These are phyloP conservation scores for Chlamydomonas reinhardtii DNA, from an alignment of 163 green algal species.

Conservation along the genomic window DNA sequence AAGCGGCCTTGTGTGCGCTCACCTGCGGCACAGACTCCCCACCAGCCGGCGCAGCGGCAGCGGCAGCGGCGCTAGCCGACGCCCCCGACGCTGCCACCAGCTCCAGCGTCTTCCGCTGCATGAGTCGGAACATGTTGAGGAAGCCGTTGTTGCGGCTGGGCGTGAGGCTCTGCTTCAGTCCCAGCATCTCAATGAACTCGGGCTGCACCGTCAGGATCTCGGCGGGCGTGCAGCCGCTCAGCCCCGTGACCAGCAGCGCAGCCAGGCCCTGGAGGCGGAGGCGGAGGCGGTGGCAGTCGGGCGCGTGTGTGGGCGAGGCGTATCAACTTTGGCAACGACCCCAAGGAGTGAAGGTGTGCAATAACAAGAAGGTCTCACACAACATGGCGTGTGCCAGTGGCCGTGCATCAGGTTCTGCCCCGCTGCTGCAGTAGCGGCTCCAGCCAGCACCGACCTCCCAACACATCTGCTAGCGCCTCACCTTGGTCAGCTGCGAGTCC, in stretches of 20 bases:
- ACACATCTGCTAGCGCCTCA: not conserved
- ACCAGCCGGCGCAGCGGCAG: not conserved
- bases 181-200: conserved; percentile 93
- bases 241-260: conserved; percentile 93
- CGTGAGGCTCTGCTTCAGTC: conserved; percentile 96
- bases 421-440: too few species aligned
- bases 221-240: conserved; percentile 82
- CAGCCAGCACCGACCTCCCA: too few species aligned
- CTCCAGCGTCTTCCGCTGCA: conserved; percentile 92
- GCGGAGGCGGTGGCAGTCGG: not conserved
- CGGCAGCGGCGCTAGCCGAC: too few species aligned
- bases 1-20: too few species aligned
- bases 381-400: too few species aligned
- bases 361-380: too few species aligned
- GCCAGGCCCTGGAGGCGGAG: conserved; percentile 84
- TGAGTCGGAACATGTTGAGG: conserved; percentile 98
- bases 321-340: too few species aligned
- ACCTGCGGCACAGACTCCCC: not conserved
- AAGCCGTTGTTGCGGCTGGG: conserved; percentile 99
- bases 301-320: too few species aligned
- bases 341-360: too few species aligned
- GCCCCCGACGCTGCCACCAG: conserved; percentile 53
- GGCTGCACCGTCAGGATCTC: conserved; percentile 75
- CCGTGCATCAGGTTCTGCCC: too few species aligned
- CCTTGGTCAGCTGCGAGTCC: conserved; percentile 98